A percentile compares a stretch with the other conserved stretches of the same genome.
These are phyloP conservation scores for Chalaropsis thielavioides DNA, from an alignment of 2,329 filamentous ascomycete genomes.

Conservation along the genomic window DNA sequence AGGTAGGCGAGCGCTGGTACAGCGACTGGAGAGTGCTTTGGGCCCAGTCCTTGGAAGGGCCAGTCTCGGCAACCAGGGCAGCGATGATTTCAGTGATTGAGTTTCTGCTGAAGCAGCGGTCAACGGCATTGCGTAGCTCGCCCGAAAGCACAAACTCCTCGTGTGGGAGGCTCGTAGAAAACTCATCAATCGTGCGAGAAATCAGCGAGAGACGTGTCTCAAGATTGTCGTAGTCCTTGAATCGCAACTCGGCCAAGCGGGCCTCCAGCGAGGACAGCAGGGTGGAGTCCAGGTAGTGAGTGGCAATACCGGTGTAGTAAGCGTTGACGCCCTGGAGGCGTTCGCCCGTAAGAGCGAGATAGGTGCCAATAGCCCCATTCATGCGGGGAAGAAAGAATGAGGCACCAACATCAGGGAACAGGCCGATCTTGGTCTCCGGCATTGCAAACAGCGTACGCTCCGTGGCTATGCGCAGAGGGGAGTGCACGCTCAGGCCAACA, in stretches of 20 bases:
- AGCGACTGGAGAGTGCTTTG: slow-evolving; percentile 61
- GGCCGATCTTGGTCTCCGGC: slow-evolving; percentile 96
- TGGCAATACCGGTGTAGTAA: slow-evolving; percentile 83
- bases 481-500: slow-evolving; percentile 85
- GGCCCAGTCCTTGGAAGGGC: slow-evolving; percentile 57
- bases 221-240: slow-evolving; percentile 59
- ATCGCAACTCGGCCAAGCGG: slow-evolving; percentile 76
- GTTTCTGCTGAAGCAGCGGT: slow-evolving; percentile 61
- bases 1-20: slow-evolving; percentile 65
- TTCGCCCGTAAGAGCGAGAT: slow-evolving; percentile 83
- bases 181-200: slow-evolving; percentile 84
- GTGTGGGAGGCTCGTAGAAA: slow-evolving; percentile 68
- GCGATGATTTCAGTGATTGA: slow-evolving; percentile 55
- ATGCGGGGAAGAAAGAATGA: slow-evolving; percentile 91
- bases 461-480: slow-evolving; percentile 90
- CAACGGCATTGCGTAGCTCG: slow-evolving; percentile 62
- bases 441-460: slow-evolving; percentile 94
- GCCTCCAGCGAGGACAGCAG: slow-evolving; percentile 67
- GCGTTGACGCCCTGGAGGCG: slow-evolving; percentile 68
- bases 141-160: slow-evolving; percentile 52
- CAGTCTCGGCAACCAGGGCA: slow-evolving; percentile 41
- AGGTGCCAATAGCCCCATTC: slow-evolving; percentile 75
- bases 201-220: slow-evolving; percentile 54
- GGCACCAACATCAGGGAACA: slow-evolving; percentile 95
- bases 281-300: slow-evolving; percentile 90